Evolutionary conservation across 75 land plant genomes (phyloP).

Genomic region (Sequoia sempervirens): DNA sequence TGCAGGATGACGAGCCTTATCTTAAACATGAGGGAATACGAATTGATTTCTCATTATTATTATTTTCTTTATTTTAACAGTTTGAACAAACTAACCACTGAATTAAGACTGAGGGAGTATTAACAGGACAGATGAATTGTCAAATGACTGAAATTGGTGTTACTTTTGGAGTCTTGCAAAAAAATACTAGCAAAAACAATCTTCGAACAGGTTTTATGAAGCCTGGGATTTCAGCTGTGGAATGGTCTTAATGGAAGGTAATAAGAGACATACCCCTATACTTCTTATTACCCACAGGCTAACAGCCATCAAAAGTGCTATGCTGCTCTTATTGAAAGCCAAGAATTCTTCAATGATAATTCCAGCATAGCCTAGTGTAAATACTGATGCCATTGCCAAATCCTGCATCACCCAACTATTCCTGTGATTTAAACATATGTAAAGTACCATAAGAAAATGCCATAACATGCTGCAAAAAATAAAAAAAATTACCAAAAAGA

Average conservation of each 20-base stretch:
- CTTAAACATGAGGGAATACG: too few species aligned
- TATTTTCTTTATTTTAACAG: too few species aligned
- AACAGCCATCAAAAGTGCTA: slow-evolving; percentile 94
- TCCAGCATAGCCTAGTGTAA: slow-evolving; percentile 84
- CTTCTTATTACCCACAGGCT: slow-evolving; percentile 91
- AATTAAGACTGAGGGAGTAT: too few species aligned
- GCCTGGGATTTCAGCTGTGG: not conserved
- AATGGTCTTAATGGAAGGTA: not conserved
- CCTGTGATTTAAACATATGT: not conserved
- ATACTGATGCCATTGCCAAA: slow-evolving; percentile 80
- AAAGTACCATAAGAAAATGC: too few species aligned
- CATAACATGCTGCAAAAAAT: too few species aligned
- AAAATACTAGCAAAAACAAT: not conserved
- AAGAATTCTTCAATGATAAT: slow-evolving; percentile 93
- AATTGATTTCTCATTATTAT: too few species aligned
- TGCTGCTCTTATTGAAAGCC: slow-evolving; percentile 97
- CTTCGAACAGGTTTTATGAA: not conserved
- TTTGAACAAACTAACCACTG: too few species aligned
- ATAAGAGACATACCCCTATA: slow-evolving; percentile 65
- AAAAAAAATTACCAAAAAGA: too few species aligned
- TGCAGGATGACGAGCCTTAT: too few species aligned
- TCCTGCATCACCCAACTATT: slow-evolving; percentile 51
- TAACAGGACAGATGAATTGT: too few species aligned
- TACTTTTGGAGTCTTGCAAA: slow-evolving; percentile 5
- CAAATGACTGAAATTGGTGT: too few species aligned